Base-by-base conservation (phyloP, 495 filamentous ascomycete genomes). In the Tuber magnatum region DNA sequence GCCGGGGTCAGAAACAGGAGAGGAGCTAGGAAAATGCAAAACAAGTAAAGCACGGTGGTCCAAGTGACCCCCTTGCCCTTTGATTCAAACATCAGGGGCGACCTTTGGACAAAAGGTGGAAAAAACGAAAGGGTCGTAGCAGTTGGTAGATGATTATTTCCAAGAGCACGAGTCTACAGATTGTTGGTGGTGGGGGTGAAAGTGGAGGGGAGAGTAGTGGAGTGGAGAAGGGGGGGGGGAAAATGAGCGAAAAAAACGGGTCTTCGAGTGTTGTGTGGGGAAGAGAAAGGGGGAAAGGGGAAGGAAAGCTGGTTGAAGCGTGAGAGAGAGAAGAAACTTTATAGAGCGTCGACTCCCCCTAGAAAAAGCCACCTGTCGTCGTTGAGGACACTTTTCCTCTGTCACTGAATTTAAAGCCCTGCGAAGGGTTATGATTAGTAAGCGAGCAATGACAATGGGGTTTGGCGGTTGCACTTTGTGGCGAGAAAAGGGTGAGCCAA, bases 11-110 rank as follows among this genome's bases (percentile, higher is more conserved):
- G 87, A 76, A 98, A 90, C 68, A 93, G 90, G 79, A 92, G 83
- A 75, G 91, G 90, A 71, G 86, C 88, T 78, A 92, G 89, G 80
- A 97, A 90, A 69, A 97, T 87, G 77, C 94, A 88, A 80, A 95
- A 88, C 71, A 97, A 88, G 86, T 95, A 96, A 84, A 93, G 88
- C 82, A 94, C 84, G 81, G 93, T 89, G 80, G 91, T 91, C 88
- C 90, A 92, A 80, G 87, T 84, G 77, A 89, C 73, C 69, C 72
- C 72, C 41, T 80, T 81, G 81, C 81, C 81, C 81, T 80, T 82
- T 38, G 77, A 79, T 71, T 77, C 72, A 68, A 83, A 79, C 81
- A 83, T 83, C 43, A 75, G 71, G 74, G 72, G 77, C 61, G 73
- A 78, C 76, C 77, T 72, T 79, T 79, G 74, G 38, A 69, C 46